Conservation (phyloP, 2,329 filamentous ascomycete species). For the Ceratocystis huliohia region DNA sequence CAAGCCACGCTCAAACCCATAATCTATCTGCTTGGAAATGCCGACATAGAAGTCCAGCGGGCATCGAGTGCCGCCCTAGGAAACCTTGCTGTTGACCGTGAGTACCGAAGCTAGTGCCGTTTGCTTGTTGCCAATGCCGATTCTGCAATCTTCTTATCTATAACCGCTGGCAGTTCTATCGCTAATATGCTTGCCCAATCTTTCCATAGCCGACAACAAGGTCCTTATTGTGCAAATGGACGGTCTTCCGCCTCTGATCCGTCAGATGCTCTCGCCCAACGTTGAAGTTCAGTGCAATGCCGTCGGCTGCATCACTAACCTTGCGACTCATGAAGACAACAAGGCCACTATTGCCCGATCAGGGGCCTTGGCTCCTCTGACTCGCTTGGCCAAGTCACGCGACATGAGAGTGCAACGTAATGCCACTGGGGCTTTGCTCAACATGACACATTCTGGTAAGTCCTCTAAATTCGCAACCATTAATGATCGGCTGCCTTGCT, state of each 20-base stretch:
- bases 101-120: constrained; percentile 27
- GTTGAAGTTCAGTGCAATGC: constrained; percentile 99
- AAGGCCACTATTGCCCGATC: constrained; percentile 97
- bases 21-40: constrained; percentile 83
- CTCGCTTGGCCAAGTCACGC: constrained; percentile 85
- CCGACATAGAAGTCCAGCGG: constrained; percentile 92
- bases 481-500: constrained; percentile 22
- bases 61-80: constrained; percentile 91
- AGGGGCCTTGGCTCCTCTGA: constrained; percentile 80
- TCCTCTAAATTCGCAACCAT: not conserved
- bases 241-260: constrained; percentile 79
- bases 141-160: too few species aligned
- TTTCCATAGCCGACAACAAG: constrained; percentile 78
- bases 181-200: constrained; percentile 30
- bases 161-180: too few species aligned
- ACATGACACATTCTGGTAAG: constrained; percentile 97
- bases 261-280: constrained; percentile 95
- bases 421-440: constrained; percentile 86
- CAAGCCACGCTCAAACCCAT: constrained; percentile 92
- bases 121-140: too few species aligned
- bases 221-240: constrained; percentile 88
- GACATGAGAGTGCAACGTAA: constrained; percentile 98
- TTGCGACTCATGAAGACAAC: constrained; percentile 97
- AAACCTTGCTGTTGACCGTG: constrained; percentile 95
- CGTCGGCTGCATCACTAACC: constrained; percentile 94